Base-by-base conservation (phyloP, 2,329 filamentous ascomycete species). In the Teratosphaeriaceae sp. region DNA sequence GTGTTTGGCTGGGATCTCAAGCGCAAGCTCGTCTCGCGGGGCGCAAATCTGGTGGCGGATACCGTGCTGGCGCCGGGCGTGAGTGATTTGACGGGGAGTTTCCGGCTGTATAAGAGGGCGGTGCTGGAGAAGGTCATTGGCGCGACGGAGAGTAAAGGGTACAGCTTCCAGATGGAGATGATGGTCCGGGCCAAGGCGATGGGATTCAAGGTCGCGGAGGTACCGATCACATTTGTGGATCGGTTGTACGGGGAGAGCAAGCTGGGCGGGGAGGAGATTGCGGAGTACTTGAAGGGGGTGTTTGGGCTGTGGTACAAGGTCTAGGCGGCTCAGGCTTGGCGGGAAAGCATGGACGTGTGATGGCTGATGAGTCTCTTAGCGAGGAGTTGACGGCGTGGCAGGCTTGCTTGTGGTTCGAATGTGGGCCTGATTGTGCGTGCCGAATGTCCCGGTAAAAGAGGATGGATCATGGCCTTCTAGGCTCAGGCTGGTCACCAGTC, bases 161-260 rank as follows among this genome's bases (percentile, higher is more conserved):
- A 97, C 66, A 90, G 85, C 30, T 98, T 98, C 75, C 92, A 98
- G 79, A 98, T 98, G 92, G 90, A 96, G 76, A 85, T 98, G 81
- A 97, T 96, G 83, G 90, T 97, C 7, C 78, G 89, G 49, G 92
- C 92, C 24, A 96, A 96, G 79, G 86, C 85, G 13, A 89, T 96
- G 86, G 90, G 92, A 1, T 94, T 80, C 71, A 85, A 82, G 27
- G 90, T 98, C 23, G 87, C 86, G 13, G 92, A 98, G 74, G 90
- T 95, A 48, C 92, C 92, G 11, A 98, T 98, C 55, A 86, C 80
- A 19, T 98, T 98, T 65, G 92, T 97, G 30, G 94, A 98, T 66
- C 80, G 92, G 44, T 68, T 98, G 36, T 98, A 95, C 64, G 92
- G 92, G 23, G 90, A 95, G 72, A 88, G 83, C 63, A 98, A 97